A percentile compares a stretch with the other conserved stretches of the same genome.
These are phyloP conservation scores for Capsicum pubescens DNA, from an alignment of 257 asterid species.

Conservation along the genomic window DNA sequence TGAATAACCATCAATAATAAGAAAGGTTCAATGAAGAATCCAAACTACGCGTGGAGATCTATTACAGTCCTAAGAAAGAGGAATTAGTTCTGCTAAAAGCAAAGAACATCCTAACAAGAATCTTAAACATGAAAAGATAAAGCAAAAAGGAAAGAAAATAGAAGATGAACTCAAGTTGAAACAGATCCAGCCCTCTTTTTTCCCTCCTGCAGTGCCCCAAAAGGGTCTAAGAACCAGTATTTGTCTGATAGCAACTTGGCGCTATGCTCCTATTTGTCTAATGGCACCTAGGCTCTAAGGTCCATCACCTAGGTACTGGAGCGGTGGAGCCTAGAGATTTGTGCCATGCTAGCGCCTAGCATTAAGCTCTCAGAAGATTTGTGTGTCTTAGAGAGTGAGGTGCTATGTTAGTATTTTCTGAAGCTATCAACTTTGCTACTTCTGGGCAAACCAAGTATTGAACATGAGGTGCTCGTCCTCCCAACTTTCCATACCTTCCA, in stretches of 20 bases:
- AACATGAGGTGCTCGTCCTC: slow-evolving; percentile 19
- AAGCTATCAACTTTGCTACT: slow-evolving; percentile 13
- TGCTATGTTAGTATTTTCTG: background rate
- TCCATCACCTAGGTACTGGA: background rate
- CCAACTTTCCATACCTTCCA: background rate
- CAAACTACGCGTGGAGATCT: slow-evolving; percentile 11
- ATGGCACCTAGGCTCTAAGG: background rate
- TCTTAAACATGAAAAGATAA: background rate
- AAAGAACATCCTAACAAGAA: background rate
- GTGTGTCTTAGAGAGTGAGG: background rate
- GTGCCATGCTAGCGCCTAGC: background rate
- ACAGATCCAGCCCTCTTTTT: background rate
- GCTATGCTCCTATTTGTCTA: too few species aligned
- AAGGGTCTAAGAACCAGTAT: slow-evolving; percentile 13
- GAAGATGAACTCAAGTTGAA: background rate
- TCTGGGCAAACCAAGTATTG: background rate
- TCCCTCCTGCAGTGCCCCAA: background rate
- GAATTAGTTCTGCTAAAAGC: slow-evolving; percentile 11
- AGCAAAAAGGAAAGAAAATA: background rate
- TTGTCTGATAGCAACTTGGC: too few species aligned
- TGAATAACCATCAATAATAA: slow-evolving; percentile 32
- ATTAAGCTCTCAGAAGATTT: background rate
- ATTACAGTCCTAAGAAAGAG: slow-evolving; percentile 5
- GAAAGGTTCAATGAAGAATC: slow-evolving; percentile 29
- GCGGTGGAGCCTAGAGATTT: background rate